Conservation (phyloP, 1,284 basidiomycete genomes). For the Rhizopogon hawkerae region DNA sequence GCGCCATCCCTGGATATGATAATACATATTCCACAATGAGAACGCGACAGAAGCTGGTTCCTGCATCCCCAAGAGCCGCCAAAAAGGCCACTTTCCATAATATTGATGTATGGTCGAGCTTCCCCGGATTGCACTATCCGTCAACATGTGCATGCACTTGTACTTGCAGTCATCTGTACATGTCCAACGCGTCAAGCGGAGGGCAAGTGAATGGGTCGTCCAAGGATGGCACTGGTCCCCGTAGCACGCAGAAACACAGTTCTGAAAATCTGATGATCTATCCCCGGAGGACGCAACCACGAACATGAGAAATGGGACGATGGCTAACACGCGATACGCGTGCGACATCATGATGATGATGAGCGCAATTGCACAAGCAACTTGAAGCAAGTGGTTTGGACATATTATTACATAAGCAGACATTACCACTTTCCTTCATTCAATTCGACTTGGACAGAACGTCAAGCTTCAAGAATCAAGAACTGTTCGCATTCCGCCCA, state of each 20-base stretch:
- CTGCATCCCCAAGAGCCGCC: constrained; percentile 78
- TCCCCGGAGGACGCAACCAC: constrained; percentile 48
- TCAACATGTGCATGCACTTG: constrained; percentile 79
- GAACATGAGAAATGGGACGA: constrained; percentile 11
- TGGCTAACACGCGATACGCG: constrained; percentile 4
- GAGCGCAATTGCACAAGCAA: constrained; percentile 7
- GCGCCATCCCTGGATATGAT: constrained; percentile 53
- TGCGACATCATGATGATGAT: constrained; percentile 3
- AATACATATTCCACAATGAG: constrained; percentile 76
- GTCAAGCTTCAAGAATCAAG: not conserved
- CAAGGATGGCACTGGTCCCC: constrained; percentile 24
- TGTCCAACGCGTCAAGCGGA: constrained; percentile 62
- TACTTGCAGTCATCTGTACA: constrained; percentile 89
- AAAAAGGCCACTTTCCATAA: constrained; percentile 97
- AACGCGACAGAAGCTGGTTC: constrained; percentile 92
- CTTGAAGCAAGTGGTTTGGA: too few species aligned
- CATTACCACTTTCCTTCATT: not conserved
- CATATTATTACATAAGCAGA: constrained; percentile 4
- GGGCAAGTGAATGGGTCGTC: constrained; percentile 33
- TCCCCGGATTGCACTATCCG: constrained; percentile 45
- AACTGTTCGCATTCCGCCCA: too few species aligned
- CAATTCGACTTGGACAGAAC: not conserved
- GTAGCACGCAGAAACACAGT: constrained; percentile 42
- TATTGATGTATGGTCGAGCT: constrained; percentile 63
- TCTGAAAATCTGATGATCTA: constrained; percentile 43